phyloP scores from a whole-genome alignment of 768 basidiomycete genomes.

The Serendipita sp. region DNA sequence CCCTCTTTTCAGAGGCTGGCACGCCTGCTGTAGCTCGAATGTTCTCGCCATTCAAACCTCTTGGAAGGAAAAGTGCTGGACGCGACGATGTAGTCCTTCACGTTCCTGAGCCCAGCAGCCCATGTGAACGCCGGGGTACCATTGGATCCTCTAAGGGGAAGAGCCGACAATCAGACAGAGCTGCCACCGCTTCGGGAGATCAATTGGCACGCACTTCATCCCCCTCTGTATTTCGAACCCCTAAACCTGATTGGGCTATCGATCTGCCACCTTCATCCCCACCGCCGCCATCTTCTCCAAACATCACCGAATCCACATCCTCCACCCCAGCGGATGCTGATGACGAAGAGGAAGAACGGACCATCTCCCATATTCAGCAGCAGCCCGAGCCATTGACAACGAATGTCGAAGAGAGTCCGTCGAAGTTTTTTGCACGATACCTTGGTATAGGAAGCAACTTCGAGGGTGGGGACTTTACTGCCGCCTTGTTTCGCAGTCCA shows the following conservation, averaged over 20 bases:
- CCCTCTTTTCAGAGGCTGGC: slow-evolving; percentile 1
- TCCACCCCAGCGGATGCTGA: neutral
- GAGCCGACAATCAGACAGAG: neutral
- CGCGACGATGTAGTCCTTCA: neutral
- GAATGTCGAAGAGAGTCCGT: neutral
- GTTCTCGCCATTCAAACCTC: neutral
- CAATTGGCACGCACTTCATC: neutral
- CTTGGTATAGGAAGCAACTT: neutral
- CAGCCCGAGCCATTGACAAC: neutral
- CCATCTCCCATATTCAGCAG: neutral
- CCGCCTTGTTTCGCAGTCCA: neutral
- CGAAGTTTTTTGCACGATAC: slow-evolving; percentile 5
- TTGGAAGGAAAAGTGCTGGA: neutral
- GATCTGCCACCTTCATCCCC: slow-evolving; percentile 5
- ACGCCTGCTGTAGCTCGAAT: neutral
- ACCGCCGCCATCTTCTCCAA: neutral
- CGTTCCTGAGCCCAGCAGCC: neutral
- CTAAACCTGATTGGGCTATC: neutral
- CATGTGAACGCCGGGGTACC: neutral
- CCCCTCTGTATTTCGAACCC: neutral
- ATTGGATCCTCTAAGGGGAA: neutral
- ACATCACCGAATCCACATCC: neutral
- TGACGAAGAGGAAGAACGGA: neutral
- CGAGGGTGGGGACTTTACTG: neutral
- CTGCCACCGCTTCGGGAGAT: no score